Conservation (phyloP, 2,329 filamentous ascomycete genomes). For the Alternaria triticimaculans region DNA sequence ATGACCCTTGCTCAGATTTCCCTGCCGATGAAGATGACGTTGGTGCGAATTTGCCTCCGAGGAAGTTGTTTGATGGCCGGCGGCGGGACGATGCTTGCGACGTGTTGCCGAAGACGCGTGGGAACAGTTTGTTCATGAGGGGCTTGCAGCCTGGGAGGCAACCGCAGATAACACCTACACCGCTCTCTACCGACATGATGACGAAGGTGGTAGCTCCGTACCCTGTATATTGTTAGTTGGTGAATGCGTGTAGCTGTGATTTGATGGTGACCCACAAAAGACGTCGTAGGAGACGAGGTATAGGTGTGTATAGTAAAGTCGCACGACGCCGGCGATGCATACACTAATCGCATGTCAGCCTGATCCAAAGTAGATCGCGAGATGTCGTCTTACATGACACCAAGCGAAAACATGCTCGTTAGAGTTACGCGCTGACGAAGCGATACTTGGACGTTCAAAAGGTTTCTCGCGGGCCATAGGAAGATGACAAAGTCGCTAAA, state of each 20-base stretch:
- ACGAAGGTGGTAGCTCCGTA: slow-evolving; percentile 36
- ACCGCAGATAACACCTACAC: slow-evolving; percentile 40
- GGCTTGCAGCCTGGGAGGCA: slow-evolving; percentile 44
- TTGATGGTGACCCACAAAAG: slow-evolving; percentile 28
- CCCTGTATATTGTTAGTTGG: slow-evolving; percentile 14
- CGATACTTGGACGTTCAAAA: slow-evolving; percentile 35
- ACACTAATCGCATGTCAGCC: slow-evolving; percentile 34
- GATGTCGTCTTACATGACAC: slow-evolving; percentile 27
- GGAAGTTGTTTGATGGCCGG: slow-evolving; percentile 5
- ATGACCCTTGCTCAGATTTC: not conserved
- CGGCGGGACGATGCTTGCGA: slow-evolving; percentile 13
- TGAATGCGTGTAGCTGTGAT: not conserved
- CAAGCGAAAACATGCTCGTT: slow-evolving; percentile 39
- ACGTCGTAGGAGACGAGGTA: slow-evolving; percentile 36
- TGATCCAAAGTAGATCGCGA: slow-evolving; percentile 9
- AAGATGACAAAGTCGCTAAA: slow-evolving; percentile 43
- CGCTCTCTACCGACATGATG: slow-evolving; percentile 36
- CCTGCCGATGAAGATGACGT: not conserved
- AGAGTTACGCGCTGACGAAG: slow-evolving; percentile 37
- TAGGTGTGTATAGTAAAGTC: slow-evolving; percentile 36
- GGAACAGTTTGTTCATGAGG: slow-evolving; percentile 34
- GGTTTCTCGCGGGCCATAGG: slow-evolving; percentile 40
- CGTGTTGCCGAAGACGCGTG: slow-evolving; percentile 30
- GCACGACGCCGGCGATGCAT: slow-evolving; percentile 39
- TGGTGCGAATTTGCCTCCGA: not conserved